These are phyloP conservation scores for Suillus brevipes DNA, from an alignment of 768 basidiomycete species.

Conservation along the genomic window DNA sequence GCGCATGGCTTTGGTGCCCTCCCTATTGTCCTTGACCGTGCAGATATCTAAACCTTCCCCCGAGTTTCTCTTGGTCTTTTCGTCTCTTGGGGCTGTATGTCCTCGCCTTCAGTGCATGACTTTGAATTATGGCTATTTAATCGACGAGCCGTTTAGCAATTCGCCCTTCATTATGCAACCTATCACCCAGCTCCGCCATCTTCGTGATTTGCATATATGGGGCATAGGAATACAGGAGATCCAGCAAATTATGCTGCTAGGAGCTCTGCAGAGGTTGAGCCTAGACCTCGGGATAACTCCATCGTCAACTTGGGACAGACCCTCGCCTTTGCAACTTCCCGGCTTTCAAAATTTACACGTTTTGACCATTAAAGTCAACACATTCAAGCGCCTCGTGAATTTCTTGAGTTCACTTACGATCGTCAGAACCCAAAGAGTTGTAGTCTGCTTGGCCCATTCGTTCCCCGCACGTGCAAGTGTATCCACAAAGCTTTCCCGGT, in stretches of 20 bases:
- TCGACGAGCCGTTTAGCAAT: too few relatives aligned
- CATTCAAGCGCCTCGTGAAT: too few relatives aligned
- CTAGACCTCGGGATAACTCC: too few relatives aligned
- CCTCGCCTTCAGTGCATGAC: background rate
- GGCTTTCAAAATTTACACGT: background rate
- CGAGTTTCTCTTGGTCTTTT: background rate
- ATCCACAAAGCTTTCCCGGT: background rate
- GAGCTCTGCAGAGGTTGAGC: background rate
- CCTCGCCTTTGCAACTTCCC: too few relatives aligned
- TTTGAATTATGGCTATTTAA: fast-evolving
- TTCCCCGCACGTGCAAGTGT: too few relatives aligned
- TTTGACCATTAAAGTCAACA: background rate
- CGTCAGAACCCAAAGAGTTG: background rate
- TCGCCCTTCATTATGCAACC: background rate
- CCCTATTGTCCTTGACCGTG: slow-evolving; percentile 1
- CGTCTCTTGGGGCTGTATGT: background rate
- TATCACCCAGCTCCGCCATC: background rate
- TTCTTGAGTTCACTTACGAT: background rate
- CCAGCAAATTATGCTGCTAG: background rate
- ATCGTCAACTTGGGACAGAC: background rate
- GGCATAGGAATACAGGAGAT: background rate
- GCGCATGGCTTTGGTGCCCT: slow-evolving; percentile 22
- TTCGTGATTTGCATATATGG: background rate
- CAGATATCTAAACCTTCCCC: background rate
- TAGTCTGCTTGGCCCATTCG: too few relatives aligned